These are phyloP conservation scores for Tolypocladium nubicola DNA, from an alignment of 2,329 filamentous ascomycete species.

Conservation along the genomic window DNA sequence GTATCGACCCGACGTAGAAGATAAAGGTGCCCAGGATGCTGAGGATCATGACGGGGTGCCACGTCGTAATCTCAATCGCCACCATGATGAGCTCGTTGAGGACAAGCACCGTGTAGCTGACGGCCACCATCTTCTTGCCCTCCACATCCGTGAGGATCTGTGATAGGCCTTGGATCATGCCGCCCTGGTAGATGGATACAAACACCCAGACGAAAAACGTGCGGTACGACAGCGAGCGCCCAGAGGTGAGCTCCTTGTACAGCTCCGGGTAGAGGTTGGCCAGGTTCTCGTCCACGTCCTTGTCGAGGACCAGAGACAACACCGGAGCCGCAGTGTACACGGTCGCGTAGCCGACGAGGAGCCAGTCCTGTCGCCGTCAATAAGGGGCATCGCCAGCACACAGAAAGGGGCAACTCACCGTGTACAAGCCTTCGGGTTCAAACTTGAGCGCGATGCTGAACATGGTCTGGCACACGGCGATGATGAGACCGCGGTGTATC, in stretches of 20 bases:
- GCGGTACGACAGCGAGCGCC: conserved; percentile 76
- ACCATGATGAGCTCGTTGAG: conserved; percentile 97
- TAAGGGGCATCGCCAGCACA: background rate
- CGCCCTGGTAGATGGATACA: conserved; percentile 89
- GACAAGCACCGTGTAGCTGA: conserved; percentile 85
- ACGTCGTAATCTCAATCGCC: conserved; percentile 89
- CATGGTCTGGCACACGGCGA: conserved; percentile 92
- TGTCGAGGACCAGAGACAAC: conserved; percentile 85
- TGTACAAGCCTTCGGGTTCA: conserved; percentile 89
- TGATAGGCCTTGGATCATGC: conserved; percentile 88
- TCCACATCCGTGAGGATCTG: conserved; percentile 78
- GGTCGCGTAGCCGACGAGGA: conserved; percentile 92
- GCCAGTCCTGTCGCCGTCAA: conserved; percentile 58
- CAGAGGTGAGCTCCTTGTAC: conserved; percentile 92
- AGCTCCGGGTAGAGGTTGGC: conserved; percentile 94
- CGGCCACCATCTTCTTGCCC: conserved; percentile 67
- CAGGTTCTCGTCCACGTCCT: conserved; percentile 86
- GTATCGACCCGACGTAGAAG: conserved; percentile 72
- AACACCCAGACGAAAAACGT: conserved; percentile 97
- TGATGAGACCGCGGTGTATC: conserved; percentile 92
- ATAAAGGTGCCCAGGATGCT: conserved; percentile 73
- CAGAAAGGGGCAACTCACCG: conserved; percentile 27
- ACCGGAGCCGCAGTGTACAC: conserved; percentile 92
- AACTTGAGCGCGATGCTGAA: conserved; percentile 90
- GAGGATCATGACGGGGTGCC: conserved; percentile 88